Evolutionary conservation across 768 basidiomycete genomes (phyloP), one percentile per base, ranked within the genome.

Genomic region (Calocybe cyanea): DNA sequence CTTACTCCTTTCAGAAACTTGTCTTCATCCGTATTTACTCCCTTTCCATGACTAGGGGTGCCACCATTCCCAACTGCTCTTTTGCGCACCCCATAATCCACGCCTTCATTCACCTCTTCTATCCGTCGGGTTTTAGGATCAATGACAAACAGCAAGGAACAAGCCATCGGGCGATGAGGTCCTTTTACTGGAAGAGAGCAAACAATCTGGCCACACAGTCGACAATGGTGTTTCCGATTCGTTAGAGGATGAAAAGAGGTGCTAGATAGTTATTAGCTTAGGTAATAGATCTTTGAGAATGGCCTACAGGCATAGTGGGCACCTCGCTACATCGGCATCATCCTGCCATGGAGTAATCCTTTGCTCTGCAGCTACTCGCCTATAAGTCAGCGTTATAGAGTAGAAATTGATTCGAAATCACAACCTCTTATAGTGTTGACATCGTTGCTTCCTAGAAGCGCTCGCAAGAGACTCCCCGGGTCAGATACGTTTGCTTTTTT

Each of bases 161-260:
- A 96, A 5, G 76, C 66, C 38, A 71, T 71, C 1, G 72, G 74
- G 17, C 92, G 78, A 54, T 82, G 79, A 2, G 83, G 81, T 3
- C 70, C 75, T 46, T 88, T 92, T 9, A 83, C 70, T 0, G 92
- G 91, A 4, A 96, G 73, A 1, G 93, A 87, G 58, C 95, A 98
- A 10, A 97, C 82, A 32, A 97, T 88, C 45, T 84, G 75, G 0
- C 95, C 95, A 54, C 95, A 98, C 11, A 97, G 70, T 7, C 95
- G 83, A 61, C 95, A 98, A 59, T 98, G 95, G 55, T 98, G 95
- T 66, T 95, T 95, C 11, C 95, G 82, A 54, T 92, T 95, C 1
- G 92, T 90, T 2, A 98, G 66, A 0, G 89, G 80, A 59, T 93
- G 88, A 60, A 98, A 98, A 1, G 85, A 79, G 40, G 78, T 74